phyloP scores from a whole-genome alignment of 2,329 filamentous ascomycete genomes.

The Colletotrichum sp. region DNA sequence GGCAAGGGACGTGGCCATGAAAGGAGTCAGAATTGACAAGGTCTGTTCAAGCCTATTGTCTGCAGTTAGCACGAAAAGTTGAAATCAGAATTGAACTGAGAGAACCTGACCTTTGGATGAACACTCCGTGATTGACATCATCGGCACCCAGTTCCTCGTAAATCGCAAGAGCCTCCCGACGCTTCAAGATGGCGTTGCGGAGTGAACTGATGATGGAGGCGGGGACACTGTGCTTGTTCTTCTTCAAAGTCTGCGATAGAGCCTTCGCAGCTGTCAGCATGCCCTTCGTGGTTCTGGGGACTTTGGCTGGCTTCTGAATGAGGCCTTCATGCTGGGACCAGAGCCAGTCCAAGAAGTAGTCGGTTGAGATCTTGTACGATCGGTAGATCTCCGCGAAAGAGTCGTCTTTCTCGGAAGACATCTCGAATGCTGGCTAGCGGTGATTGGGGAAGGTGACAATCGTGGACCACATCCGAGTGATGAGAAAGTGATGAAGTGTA shows the following conservation, averaged over 20 bases:
- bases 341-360: not conserved
- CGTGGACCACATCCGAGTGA: too few species aligned
- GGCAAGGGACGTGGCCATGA: not conserved
- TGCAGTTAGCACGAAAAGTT: rapidly evolving
- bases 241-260: rapidly evolving
- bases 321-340: not conserved
- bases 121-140: not conserved
- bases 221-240: not conserved
- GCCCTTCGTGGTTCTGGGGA: not conserved
- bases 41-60: not conserved
- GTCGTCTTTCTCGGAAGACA: rapidly evolving
- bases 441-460: rapidly evolving
- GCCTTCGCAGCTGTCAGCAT: not conserved
- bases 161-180: not conserved
- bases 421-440: not conserved
- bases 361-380: not conserved
- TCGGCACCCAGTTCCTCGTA: not conserved
- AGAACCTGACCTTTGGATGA: not conserved
- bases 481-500: too few species aligned
- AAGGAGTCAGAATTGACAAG: not conserved
- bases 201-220: not conserved
- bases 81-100: not conserved
- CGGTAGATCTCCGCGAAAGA: not conserved
- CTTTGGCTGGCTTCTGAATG: rapidly evolving
- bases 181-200: not conserved